Percentiles rank a stretch among this genome's conserved stretches.
Conservation (phyloP, 73 alveolate species). For the Paramecium caudatum region DNA sequence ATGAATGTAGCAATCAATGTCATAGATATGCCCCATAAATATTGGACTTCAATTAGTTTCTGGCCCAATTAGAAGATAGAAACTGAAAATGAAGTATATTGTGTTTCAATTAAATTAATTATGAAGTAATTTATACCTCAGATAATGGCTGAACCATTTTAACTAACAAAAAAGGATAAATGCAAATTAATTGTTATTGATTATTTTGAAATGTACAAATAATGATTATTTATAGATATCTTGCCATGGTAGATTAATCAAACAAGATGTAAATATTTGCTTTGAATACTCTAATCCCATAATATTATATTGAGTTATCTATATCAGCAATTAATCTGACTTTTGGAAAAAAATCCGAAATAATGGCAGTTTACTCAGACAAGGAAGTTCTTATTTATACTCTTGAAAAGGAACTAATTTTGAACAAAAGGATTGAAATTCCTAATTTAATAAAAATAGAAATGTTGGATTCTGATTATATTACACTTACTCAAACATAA, state of each 20-base stretch:
- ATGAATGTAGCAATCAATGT: conserved; percentile 21
- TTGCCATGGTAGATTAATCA: conserved; percentile 34
- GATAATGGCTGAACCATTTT: conserved; percentile 19
- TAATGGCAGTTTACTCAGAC: conserved; percentile 19
- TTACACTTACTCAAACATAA: not conserved
- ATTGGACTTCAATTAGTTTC: not conserved
- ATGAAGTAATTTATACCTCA: conserved; percentile 40
- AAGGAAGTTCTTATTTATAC: not conserved
- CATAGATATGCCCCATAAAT: not conserved
- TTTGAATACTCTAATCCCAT: conserved; percentile 8
- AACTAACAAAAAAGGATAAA: conserved; percentile 40
- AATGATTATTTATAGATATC: not conserved
- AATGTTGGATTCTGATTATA: not conserved
- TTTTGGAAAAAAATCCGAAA: conserved; percentile 12
- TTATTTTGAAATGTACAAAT: conserved; percentile 15
- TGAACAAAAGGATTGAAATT: not conserved
- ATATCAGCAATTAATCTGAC: not conserved
- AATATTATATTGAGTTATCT: not conserved
- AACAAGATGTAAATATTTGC: conserved; percentile 19
- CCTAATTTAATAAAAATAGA: conserved; percentile 11
- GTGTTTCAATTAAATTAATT: no score
- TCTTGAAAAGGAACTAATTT: not conserved
- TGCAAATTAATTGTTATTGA: conserved; percentile 5
- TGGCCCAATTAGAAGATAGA: not conserved
- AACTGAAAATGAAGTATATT: no score